Conservation (phyloP, 345 rosid genomes). For the Lepidium didymum region DNA sequence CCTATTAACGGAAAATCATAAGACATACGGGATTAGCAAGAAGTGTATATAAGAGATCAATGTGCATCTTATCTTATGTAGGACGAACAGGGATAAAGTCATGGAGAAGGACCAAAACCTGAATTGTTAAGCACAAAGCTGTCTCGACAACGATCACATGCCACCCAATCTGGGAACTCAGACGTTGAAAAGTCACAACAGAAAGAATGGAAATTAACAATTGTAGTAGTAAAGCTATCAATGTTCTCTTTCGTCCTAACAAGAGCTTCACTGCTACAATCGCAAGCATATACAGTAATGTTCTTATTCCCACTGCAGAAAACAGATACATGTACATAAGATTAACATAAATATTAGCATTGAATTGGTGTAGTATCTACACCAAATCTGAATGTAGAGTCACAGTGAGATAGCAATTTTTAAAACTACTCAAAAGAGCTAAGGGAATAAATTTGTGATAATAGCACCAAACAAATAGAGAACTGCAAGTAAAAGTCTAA, state of each 20-base stretch:
- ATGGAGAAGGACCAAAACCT: constrained; percentile 17
- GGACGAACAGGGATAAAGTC: not conserved
- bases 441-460: not conserved
- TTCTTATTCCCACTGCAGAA: constrained; percentile 53
- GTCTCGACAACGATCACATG: constrained; percentile 40
- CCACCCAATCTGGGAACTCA: constrained; percentile 62
- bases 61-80: not conserved
- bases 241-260: constrained; percentile 53
- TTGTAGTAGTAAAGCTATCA: constrained; percentile 4
- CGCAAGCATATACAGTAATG: constrained; percentile 65
- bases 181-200: constrained; percentile 55
- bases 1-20: not conserved
- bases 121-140: constrained; percentile 11
- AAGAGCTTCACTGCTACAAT: constrained; percentile 75
- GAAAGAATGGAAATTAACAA: constrained; percentile 47
- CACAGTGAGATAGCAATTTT: not conserved
- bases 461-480: not conserved
- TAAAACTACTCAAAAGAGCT: too few species aligned
- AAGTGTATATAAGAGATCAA: not conserved
- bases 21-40: not conserved
- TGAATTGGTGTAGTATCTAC: not conserved
- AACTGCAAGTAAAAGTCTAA: not conserved
- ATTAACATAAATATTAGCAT: not conserved
- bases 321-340: not conserved
- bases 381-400: not conserved